phyloP scores from a whole-genome alignment of 2,329 filamentous ascomycete species.

The Ophiostoma sp. region DNA sequence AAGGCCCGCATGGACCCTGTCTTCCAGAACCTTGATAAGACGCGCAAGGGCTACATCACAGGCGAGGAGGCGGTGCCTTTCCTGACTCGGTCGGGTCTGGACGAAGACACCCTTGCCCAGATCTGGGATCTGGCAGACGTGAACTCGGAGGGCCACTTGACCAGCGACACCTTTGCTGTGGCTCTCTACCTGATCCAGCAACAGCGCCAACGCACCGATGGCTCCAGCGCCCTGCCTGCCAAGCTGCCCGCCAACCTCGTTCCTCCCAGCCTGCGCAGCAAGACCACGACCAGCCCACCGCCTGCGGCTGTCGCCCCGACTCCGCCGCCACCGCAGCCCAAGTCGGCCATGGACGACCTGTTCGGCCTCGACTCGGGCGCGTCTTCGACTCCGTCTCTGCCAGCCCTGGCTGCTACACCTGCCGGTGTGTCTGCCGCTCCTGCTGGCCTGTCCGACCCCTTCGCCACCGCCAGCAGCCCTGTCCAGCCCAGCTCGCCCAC shows the following conservation, averaged over 20 bases:
- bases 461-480: constrained; percentile 52
- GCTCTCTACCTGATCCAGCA: constrained; percentile 96
- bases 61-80: constrained; percentile 94
- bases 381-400: constrained; percentile 46
- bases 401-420: constrained; percentile 23
- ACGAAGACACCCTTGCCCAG: constrained; percentile 85
- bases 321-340: constrained; percentile 41
- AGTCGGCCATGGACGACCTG: constrained; percentile 84
- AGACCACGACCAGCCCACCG: constrained; percentile 51
- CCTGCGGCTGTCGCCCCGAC: constrained; percentile 43
- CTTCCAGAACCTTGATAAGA: constrained; percentile 80
- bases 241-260: constrained; percentile 79
- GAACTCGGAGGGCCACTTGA: constrained; percentile 82
- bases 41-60: constrained; percentile 78
- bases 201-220: constrained; percentile 72
- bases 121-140: constrained; percentile 98
- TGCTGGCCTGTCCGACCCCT: constrained; percentile 64
- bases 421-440: constrained; percentile 44
- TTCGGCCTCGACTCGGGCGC: constrained; percentile 81
- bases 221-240: constrained; percentile 63
- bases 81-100: constrained; percentile 86
- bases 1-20: constrained; percentile 86
- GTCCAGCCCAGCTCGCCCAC: constrained; percentile 56
- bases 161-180: constrained; percentile 88
- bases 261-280: constrained; percentile 78